Evolutionary conservation across 805 yeast species (phyloP).

Genomic region (Crinitomyces ghanaensis): DNA sequence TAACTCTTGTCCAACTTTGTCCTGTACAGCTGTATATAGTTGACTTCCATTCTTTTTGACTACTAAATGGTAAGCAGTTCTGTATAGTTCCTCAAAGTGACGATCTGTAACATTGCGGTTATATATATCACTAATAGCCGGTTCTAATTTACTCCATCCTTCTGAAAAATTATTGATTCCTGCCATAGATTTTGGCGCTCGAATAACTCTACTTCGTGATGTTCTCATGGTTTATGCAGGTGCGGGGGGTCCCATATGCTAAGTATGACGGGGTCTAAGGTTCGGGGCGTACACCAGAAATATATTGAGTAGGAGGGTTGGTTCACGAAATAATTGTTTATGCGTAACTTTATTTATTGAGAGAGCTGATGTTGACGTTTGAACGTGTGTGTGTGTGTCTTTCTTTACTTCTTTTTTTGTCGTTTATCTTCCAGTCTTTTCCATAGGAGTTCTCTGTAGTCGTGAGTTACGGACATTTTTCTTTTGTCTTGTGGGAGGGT

Average conservation of each 20-base stretch:
- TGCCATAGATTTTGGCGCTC: slow-evolving; percentile 3
- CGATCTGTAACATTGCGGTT: slow-evolving; percentile 58
- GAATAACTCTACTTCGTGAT: not conserved
- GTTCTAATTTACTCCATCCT: slow-evolving; percentile 52
- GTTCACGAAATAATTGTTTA: no score
- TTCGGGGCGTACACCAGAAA: not conserved
- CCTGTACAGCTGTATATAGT: slow-evolving; percentile 50
- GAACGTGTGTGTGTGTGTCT: no score
- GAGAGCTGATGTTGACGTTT: no score
- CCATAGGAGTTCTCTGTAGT: no score
- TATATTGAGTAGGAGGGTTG: not conserved
- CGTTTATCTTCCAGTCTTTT: no score
- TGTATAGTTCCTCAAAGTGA: slow-evolving; percentile 72
- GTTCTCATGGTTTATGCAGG: slow-evolving; percentile 1
- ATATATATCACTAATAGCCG: slow-evolving; percentile 64
- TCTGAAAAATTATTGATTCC: slow-evolving; percentile 42
- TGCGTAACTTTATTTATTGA: no score
- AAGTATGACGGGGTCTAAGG: not conserved
- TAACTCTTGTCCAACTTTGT: slow-evolving; percentile 38
- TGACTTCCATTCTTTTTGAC: slow-evolving; percentile 54
- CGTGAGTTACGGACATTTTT: no score
- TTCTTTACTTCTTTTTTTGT: no score
- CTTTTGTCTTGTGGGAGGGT: no score
- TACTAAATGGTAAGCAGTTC: slow-evolving; percentile 68
- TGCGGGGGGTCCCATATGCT: not conserved